Conservation (phyloP, 176 grass and related monocot species). For the Saccharum spontaneum region DNA sequence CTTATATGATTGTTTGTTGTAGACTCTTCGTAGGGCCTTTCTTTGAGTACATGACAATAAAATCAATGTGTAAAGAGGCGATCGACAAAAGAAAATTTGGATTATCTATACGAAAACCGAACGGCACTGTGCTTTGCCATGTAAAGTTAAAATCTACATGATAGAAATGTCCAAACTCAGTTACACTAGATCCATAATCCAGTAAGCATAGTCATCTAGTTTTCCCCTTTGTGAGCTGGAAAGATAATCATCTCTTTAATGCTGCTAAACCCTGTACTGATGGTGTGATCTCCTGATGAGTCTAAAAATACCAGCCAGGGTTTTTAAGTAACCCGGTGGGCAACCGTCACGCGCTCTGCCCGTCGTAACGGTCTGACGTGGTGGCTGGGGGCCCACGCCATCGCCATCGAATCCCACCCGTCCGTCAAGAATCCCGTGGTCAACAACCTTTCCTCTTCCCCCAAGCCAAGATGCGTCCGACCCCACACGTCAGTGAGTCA, state of each 20-base stretch:
- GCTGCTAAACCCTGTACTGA: neutral
- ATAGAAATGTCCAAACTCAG: neutral
- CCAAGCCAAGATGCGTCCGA: neutral
- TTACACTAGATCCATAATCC: neutral
- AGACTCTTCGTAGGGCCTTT: neutral
- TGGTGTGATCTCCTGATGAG: neutral
- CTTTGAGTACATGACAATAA: neutral
- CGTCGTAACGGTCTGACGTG: neutral
- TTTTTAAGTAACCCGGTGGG: neutral
- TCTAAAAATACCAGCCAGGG: neutral
- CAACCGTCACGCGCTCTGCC: neutral
- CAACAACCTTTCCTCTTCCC: neutral
- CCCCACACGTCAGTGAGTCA: conserved; percentile 24
- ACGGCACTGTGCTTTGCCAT: neutral
- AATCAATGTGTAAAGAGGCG: neutral
- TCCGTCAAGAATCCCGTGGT: conserved; percentile 8
- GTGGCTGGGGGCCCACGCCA: neutral
- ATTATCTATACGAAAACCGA: neutral
- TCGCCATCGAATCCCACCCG: conserved; percentile 15
- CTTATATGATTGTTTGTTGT: neutral
- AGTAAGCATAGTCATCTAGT: neutral
- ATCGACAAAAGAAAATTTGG: neutral
- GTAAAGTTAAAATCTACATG: neutral
- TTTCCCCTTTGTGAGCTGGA: neutral
- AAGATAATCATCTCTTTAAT: neutral